Base-by-base conservation (phyloP, 306 rosid genomes). In the Rosa rugosa region DNA sequence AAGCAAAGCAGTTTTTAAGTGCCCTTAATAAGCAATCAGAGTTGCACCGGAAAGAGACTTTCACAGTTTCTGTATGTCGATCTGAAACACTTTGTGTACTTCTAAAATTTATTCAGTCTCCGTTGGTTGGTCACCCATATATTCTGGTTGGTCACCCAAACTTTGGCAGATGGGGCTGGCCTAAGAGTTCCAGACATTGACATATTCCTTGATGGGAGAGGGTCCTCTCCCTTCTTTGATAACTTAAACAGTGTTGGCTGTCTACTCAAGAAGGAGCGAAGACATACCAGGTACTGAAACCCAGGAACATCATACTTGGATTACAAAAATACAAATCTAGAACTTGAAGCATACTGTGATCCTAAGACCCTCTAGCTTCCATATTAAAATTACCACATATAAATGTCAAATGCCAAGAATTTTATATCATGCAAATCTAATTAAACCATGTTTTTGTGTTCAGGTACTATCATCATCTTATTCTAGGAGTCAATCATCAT, bases 11-110 rank as follows among this genome's bases (percentile, higher is more conserved):
- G 82, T 95, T 93, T 85, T 82, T 93, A 69, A 89, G 93, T 80
- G 97, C 97, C 66, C 99, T 95, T 74, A 92, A 92, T 80, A 91
- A 91, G 86, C 96, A 91, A 79, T 92, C 99, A 27, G 98, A 95
- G 83, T 82, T 88, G 81, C 91, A 86, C 69, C 96, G 91, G 89
- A 92, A 92, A 86, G 97, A 92, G 69, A 85, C 85, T 68, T 95
- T 92, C 77, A 88, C 98, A 46, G 86, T 91, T 79, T 88, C 97
- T 36, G 97, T 89, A 84, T 2, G 94, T 72, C 2, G 1, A 36
- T 38, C 44, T 53, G 76, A 72, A 42, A 38, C 36, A 31, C 36
- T 69, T 67, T 76, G 71, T 81, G 54, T 50, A 72, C 57, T 31
- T 38, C 42, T 6, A 50, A 17, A 41, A 66, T 1, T 75, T 42